Evolutionary conservation across 768 basidiomycete genomes (phyloP), one percentile per base, ranked within the genome.

Genomic region (Austroboletus eburneus): DNA sequence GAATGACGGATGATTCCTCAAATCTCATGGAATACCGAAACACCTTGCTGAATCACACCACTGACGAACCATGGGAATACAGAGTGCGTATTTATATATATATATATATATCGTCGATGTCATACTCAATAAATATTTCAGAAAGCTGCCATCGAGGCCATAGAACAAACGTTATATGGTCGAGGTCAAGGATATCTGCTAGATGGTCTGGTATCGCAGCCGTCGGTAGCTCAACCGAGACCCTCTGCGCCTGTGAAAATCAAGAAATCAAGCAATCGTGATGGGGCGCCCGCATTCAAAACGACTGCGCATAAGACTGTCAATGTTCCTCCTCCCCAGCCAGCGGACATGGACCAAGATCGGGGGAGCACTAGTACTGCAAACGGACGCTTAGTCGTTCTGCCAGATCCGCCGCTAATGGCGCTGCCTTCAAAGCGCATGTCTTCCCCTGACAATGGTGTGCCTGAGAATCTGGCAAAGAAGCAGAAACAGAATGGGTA

Each of bases 1-100:
- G 58, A 20, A 87, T 91, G 87, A 79, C 77, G 7, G 74, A 81
- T 20, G 72, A 68, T 41, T 79, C 85, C 16, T 74, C 79, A 46
- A 79, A 87, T 59, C 70, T 91, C 18, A 76, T 78, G 12, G 80
- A 86, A 55, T 89, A 80, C 57, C 78, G 87, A 36, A 71, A 75
- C 38, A 81, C 87, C 68, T 64, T 90, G 30, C 64, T 89, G 50
- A 63, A 76, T 23, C 73, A 85, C 50, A 71, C 75, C n/a, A 74
- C 77, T 14, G 80, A 82, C 54, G 88, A 91, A 53, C 71, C 85
- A 36, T 73, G 77, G 57, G 80, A 84, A 59, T 72, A 75, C 30
- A 71, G 86, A 56, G 87, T 87, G 64, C 20, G 62, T 55, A 70
- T 67, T 21, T 3, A 46, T 17, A n/a, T n/a, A n/a, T n/a, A n/a